Conservation (phyloP, 768 basidiomycete species). For the Phanerochaete sordida region DNA sequence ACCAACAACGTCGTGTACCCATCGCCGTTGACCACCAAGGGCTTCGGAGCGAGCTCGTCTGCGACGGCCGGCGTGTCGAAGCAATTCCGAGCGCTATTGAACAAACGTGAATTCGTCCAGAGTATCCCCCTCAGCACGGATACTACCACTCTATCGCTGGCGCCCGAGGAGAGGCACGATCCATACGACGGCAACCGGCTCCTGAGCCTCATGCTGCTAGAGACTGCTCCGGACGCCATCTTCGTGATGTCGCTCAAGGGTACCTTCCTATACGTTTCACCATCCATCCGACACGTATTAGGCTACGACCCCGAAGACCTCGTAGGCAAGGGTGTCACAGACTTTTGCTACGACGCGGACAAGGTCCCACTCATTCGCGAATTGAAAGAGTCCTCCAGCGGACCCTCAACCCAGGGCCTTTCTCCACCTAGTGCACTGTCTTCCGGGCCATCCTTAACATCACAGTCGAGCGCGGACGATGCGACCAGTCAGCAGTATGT, state of each 20-base stretch:
- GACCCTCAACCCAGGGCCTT: no score
- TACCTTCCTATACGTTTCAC: constrained; percentile 87
- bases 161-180: constrained; percentile 18
- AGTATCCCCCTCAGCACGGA: constrained; percentile 34
- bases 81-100: constrained; percentile 47
- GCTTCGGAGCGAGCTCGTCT: constrained; percentile 29
- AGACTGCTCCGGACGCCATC: constrained; percentile 72
- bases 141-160: constrained; percentile 9
- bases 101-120: constrained; percentile 42
- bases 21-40: constrained; percentile 19
- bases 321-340: constrained; percentile 70
- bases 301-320: constrained; percentile 88
- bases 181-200: constrained; percentile 39
- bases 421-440: no score
- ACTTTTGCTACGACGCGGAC: constrained; percentile 87
- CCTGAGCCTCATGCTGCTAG: constrained; percentile 59
- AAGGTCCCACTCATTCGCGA: constrained; percentile 89
- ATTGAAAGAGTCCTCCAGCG: constrained; percentile 66
- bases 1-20: constrained; percentile 20
- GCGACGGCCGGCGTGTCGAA: constrained; percentile 43
- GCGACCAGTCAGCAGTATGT: not conserved
- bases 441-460: not conserved
- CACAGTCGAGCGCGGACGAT: not conserved
- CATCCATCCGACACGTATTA: constrained; percentile 70
- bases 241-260: constrained; percentile 93